Evolutionary conservation across 2,329 filamentous ascomycete genomes (phyloP).

Genomic region (Pseudogymnoascus destructans): DNA sequence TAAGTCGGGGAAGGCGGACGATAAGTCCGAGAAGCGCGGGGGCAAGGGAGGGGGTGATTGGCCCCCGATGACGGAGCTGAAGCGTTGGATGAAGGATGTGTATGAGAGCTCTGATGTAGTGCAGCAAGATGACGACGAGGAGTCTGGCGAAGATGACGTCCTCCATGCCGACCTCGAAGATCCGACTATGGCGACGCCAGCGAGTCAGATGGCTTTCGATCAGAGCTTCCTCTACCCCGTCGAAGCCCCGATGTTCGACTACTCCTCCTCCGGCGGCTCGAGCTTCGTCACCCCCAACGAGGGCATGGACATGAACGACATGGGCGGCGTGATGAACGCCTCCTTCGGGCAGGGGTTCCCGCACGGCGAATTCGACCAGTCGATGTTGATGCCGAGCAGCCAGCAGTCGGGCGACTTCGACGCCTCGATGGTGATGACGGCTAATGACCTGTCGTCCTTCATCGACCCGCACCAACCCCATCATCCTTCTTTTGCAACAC

Average conservation of each 20-base stretch:
- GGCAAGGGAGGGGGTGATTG: slow-evolving; percentile 32
- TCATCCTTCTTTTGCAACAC: not conserved
- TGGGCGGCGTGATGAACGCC: not conserved
- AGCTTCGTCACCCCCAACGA: not conserved
- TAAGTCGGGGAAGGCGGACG: slow-evolving; percentile 24
- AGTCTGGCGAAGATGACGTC: slow-evolving; percentile 25
- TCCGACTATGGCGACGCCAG: not conserved
- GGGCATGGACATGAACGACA: not conserved
- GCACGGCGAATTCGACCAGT: not conserved
- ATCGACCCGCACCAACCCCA: not conserved
- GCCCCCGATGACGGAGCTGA: slow-evolving; percentile 58
- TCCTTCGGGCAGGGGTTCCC: not conserved
- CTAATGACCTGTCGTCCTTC: not conserved
- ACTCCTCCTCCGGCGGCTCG: not conserved
- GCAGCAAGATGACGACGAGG: slow-evolving; percentile 28
- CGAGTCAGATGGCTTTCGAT: not conserved
- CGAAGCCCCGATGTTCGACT: not conserved
- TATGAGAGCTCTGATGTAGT: slow-evolving; percentile 22
- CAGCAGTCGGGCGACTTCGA: not conserved
- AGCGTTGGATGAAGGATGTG: slow-evolving; percentile 46
- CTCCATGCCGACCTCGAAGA: slow-evolving; percentile 14
- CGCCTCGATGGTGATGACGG: not conserved
- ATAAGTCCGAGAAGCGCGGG: slow-evolving; percentile 35
- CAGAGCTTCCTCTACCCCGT: not conserved
- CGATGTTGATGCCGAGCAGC: not conserved